Base-by-base conservation (phyloP, 1,284 basidiomycete species). In the Cutaneotrichosporon sp. region DNA sequence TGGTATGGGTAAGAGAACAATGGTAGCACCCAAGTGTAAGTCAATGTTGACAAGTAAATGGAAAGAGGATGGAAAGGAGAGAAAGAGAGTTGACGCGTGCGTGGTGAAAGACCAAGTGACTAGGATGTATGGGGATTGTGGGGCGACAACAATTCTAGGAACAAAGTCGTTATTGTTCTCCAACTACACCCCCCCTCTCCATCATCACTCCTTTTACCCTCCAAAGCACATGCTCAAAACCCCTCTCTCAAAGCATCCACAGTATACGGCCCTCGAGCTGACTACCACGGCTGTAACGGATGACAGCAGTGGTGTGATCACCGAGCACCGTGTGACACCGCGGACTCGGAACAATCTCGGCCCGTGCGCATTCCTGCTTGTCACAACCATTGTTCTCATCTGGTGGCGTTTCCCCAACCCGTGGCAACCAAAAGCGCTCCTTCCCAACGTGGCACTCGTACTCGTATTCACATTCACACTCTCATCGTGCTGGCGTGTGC, bases 311-410 rank as follows among this genome's bases (percentile, higher is more conserved):
- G 4, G 6, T 18, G 51, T 14, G 26, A 34, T 53, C 30, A 56
- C n/a, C 26, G 55, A 56, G 38, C 55, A 56, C 38, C 55, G 55
- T 38, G 55, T 56, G 10, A 30, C 36, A 6, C 55, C 38, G n/a
- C 51, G 59, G 30, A 5, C 38, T 42, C 21, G 26, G 18, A 49
- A 10, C 30, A 34, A 32, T 16, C 30, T 53, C 16, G 51, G 51
- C 51, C 51, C 51, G 51, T 53, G 51, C 51, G 51, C 31, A n/a
- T 30, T 31, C 26, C 30, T 53, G 30, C 30, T 16, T 18, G 10
- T 34, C 5, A 13, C 31, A 6, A 14, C 30, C 51, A 53, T 53
- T 53, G 51, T 53, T 53, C 51, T 53, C 31, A 9, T 53, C 30
- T 53, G 51, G 51, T 53, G 51, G 51, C 51, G 51, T 10, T 53